phyloP scores from a whole-genome alignment of 2,329 filamentous ascomycete genomes.

The Dactylellina sp. region DNA sequence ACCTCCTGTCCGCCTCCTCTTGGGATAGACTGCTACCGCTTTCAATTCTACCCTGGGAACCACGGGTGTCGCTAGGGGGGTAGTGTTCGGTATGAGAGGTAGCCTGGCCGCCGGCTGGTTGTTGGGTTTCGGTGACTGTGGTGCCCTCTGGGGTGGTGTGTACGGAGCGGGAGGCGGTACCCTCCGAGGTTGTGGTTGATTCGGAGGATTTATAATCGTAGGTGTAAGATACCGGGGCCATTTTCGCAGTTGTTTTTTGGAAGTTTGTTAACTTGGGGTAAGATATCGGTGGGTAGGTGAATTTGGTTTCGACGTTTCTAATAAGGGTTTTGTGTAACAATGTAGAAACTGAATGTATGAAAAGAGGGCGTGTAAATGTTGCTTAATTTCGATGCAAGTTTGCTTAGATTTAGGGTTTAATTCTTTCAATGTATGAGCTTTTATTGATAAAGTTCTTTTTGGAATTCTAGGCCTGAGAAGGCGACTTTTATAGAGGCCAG shows the following conservation, averaged over 20 bases:
- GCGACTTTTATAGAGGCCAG: background rate
- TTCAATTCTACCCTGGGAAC: slow-evolving; percentile 1
- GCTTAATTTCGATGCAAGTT: no score
- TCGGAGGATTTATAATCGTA: slow-evolving; percentile 45
- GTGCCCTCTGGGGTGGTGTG: slow-evolving; percentile 46
- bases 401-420: no score
- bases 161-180: slow-evolving; percentile 41
- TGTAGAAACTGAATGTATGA: no score
- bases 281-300: background rate
- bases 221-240: slow-evolving; percentile 34
- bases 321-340: no score
- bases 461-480: background rate
- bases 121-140: slow-evolving; percentile 31
- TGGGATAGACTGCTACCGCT: slow-evolving; percentile 6
- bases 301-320: no score
- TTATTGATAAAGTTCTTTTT: no score
- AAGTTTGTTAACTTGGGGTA: no score
- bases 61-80: slow-evolving; percentile 6
- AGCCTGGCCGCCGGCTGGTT: slow-evolving; percentile 19
- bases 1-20: slow-evolving; percentile 46
- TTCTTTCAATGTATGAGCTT: no score
- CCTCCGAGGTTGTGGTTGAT: slow-evolving; percentile 26
- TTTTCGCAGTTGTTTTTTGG: slow-evolving; percentile 8
- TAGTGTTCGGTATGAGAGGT: slow-evolving; percentile 8
- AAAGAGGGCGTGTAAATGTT: no score